phyloP scores from a whole-genome alignment of 2,329 filamentous ascomycete species.

The Aspergillus pseudonomiae region DNA sequence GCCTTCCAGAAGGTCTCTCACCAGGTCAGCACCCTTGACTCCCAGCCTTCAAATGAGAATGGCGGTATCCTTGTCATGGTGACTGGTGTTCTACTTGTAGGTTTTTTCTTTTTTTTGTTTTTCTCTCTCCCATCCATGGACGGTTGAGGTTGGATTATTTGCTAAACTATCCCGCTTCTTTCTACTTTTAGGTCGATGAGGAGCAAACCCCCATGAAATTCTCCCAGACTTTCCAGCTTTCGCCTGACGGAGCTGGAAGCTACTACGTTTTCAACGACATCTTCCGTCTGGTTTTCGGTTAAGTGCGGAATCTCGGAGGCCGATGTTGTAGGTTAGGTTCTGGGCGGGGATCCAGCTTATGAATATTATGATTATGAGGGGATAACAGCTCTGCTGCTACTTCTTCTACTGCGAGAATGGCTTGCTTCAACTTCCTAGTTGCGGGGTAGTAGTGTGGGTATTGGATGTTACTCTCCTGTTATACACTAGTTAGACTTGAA shows the following conservation, averaged over 20 bases:
- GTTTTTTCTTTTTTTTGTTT: conserved; percentile 32
- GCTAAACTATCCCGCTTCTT: neutral
- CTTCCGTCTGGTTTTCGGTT: conserved; percentile 79
- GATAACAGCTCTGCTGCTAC: conserved; percentile 3
- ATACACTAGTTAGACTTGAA: conserved; percentile 1
- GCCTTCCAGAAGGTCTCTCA: conserved; percentile 84
- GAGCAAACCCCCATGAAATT: conserved; percentile 87
- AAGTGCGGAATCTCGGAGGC: neutral
- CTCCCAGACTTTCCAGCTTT: conserved; percentile 84
- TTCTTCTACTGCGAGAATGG: neutral
- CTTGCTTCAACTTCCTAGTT: neutral
- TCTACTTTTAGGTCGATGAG: conserved; percentile 71
- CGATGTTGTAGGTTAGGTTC: neutral
- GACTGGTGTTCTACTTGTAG: conserved; percentile 81
- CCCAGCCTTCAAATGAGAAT: conserved; percentile 71
- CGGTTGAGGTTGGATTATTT: neutral
- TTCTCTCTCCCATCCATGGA: neutral
- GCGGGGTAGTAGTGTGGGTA: neutral
- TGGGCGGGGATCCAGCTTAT: conserved; percentile 9
- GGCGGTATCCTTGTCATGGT: conserved; percentile 83
- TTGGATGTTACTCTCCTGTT: neutral
- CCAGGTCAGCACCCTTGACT: conserved; percentile 74
- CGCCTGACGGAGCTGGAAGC: conserved; percentile 65
- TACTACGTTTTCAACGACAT: conserved; percentile 94
- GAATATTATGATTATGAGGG: conserved; percentile 22